These are phyloP conservation scores for Rubroboletus satanas DNA, from an alignment of 768 basidiomycete genomes.

Conservation along the genomic window DNA sequence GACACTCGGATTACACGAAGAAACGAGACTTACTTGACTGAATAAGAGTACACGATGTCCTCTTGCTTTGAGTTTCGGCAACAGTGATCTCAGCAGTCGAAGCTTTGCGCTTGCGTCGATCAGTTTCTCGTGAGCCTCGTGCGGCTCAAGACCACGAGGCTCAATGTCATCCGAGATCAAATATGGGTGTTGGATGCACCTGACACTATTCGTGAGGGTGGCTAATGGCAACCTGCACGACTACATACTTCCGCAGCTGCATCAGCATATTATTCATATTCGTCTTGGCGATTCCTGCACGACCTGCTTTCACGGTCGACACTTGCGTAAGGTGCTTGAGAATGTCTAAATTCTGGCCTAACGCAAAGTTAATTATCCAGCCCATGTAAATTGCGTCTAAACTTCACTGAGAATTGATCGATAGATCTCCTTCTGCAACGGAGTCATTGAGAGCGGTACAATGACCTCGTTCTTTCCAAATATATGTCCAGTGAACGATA, in stretches of 20 bases:
- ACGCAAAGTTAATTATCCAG: constrained; percentile 6
- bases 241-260: constrained; percentile 77
- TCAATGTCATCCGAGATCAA: constrained; percentile 79
- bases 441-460: constrained; percentile 84
- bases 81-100: constrained; percentile 65
- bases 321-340: constrained; percentile 56
- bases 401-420: constrained; percentile 71
- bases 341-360: constrained; percentile 69
- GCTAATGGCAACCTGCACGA: not conserved
- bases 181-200: constrained; percentile 91
- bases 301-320: constrained; percentile 31
- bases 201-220: constrained; percentile 26
- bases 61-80: constrained; percentile 79
- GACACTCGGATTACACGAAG: not conserved
- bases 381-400: constrained; percentile 9
- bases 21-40: constrained; percentile 62
- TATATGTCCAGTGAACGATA: not conserved
- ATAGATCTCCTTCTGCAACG: constrained; percentile 85
- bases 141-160: constrained; percentile 50
- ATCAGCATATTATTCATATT: constrained; percentile 81
- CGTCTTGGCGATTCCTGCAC: constrained; percentile 39
- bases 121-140: constrained; percentile 72
- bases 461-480: constrained; percentile 76
- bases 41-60: constrained; percentile 90
- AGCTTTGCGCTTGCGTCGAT: constrained; percentile 86